A percentile compares a stretch with the other conserved stretches of the same genome.
These are phyloP conservation scores for Hericium erinaceus DNA, from an alignment of 768 basidiomycete genomes.

Conservation along the genomic window DNA sequence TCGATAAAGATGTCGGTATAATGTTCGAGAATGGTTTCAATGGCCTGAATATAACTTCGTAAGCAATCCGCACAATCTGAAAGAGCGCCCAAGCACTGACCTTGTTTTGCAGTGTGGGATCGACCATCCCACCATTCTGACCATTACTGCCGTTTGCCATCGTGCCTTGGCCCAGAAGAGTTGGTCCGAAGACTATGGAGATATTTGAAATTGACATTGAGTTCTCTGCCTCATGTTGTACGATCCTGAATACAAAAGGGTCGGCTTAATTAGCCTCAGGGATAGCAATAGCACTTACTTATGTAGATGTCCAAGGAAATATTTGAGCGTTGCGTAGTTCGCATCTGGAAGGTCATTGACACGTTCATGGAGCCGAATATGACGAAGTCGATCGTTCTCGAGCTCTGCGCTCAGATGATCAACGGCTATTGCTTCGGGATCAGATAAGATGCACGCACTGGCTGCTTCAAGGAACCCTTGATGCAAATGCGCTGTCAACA, in stretches of 20 bases:
- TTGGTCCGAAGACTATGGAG: constrained; percentile 97
- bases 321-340: constrained; percentile 97
- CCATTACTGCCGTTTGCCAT: constrained; percentile 26
- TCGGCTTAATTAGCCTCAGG: neutral
- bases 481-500: constrained; percentile 77
- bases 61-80: too few species aligned
- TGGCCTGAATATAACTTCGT: constrained; percentile 43
- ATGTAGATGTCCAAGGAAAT: constrained; percentile 88
- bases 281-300: constrained; percentile 39
- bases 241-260: constrained; percentile 43
- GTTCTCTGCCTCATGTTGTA: constrained; percentile 66
- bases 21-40: constrained; percentile 91
- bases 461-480: constrained; percentile 93
- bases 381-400: constrained; percentile 90
- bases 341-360: constrained; percentile 97
- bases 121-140: constrained; percentile 48
- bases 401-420: constrained; percentile 41
- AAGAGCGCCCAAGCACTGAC: constrained; percentile 23
- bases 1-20: constrained; percentile 97
- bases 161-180: constrained; percentile 68
- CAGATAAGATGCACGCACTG: constrained; percentile 42
- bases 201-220: constrained; percentile 92
- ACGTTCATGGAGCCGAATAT: constrained; percentile 92
- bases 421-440: neutral
- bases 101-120: constrained; percentile 65